A percentile compares a stretch with the other conserved stretches of the same genome.
These are phyloP conservation scores for Dichomitus squalens DNA, from an alignment of 1,284 basidiomycete genomes.

Conservation along the genomic window DNA sequence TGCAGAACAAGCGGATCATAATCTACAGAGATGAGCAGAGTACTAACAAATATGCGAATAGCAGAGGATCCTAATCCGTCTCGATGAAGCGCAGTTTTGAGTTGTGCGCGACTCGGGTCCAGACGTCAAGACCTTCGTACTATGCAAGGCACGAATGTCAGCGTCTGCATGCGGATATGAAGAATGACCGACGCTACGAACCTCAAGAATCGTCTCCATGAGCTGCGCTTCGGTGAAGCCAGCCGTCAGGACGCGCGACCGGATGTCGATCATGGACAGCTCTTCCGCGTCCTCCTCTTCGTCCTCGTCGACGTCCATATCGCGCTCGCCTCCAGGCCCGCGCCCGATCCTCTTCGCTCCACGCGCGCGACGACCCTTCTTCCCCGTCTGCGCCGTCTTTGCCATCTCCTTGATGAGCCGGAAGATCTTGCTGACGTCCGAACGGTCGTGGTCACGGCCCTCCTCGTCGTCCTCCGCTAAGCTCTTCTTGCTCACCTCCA, in stretches of 20 bases:
- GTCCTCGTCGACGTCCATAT: conserved; percentile 51
- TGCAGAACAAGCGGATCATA: conserved; percentile 20
- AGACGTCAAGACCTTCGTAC: conserved; percentile 85
- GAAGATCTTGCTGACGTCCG: conserved; percentile 83
- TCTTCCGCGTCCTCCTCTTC: conserved; percentile 67
- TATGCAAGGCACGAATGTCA: conserved; percentile 33
- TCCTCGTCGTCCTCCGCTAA: conserved; percentile 80
- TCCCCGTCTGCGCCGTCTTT: conserved; percentile 39
- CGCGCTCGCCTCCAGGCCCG: conserved; percentile 67
- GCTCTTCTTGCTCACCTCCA: conserved; percentile 95
- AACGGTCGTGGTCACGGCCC: conserved; percentile 68
- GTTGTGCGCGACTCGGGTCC: conserved; percentile 75
- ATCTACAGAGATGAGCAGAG: conserved; percentile 24
- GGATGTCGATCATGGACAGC: conserved; percentile 81
- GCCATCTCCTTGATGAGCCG: conserved; percentile 89
- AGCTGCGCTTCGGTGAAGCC: conserved; percentile 92
- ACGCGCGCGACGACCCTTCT: conserved; percentile 41
- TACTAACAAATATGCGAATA: conserved; percentile 1
- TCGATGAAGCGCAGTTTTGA: conserved; percentile 68
- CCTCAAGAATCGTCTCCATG: conserved; percentile 80
- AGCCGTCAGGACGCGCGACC: conserved; percentile 79
- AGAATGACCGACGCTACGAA: conserved; percentile 40
- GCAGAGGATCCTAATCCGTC: conserved; percentile 16
- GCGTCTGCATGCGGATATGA: background rate
- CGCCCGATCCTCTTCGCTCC: conserved; percentile 54